A percentile compares a stretch with the other conserved stretches of the same genome.
phyloP scores from a whole-genome alignment of 202 grass and related monocot genomes.

The Brachypodium distachyon region DNA sequence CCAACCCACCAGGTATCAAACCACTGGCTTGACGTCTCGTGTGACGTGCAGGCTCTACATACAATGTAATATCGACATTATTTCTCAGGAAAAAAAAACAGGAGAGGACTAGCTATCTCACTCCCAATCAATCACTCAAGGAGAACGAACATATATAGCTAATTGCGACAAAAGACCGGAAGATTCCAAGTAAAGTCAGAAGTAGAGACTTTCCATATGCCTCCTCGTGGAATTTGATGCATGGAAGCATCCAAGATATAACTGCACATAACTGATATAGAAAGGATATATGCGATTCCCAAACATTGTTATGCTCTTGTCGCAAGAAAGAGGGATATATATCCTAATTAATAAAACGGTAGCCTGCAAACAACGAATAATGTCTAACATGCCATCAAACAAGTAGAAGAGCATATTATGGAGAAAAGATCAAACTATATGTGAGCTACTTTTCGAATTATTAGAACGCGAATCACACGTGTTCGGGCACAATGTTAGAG shows the following conservation, averaged over 20 bases:
- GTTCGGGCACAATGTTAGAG: background rate
- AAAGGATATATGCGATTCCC: slow-evolving; percentile 12
- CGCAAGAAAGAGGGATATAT: background rate
- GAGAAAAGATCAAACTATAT: background rate
- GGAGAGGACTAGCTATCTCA: no score
- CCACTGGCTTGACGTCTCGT: no score
- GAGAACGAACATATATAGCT: background rate
- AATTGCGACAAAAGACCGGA: background rate
- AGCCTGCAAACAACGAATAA: background rate
- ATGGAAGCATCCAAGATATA: background rate
- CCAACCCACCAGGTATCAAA: no score
- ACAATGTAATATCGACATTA: no score
- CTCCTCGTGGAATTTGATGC: background rate
- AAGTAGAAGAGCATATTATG: slow-evolving; percentile 29
- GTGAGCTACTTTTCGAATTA: background rate
- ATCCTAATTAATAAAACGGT: background rate
- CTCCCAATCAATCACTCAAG: no score
- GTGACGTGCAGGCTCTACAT: no score
- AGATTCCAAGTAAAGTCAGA: background rate
- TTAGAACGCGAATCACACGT: slow-evolving; percentile 22
- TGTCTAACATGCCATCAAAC: slow-evolving; percentile 15
- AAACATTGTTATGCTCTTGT: background rate
- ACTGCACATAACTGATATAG: background rate
- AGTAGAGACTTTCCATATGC: background rate
- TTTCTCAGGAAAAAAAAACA: no score